These are phyloP conservation scores for Lactarius pseudohatsudake DNA, from an alignment of 768 basidiomycete species.

Conservation along the genomic window DNA sequence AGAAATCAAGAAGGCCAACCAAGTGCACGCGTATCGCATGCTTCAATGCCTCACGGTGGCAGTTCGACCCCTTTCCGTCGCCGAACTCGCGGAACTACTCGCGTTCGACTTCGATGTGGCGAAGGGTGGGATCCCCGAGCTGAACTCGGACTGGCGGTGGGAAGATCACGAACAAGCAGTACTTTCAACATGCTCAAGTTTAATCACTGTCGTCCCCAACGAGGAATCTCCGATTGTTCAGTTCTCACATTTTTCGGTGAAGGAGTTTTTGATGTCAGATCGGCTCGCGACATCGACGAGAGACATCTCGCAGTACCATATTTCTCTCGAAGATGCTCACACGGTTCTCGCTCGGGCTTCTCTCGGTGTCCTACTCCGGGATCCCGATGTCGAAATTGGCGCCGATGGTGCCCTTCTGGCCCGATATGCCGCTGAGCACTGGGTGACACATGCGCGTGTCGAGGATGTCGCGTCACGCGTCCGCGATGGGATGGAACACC, in stretches of 20 bases:
- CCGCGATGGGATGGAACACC: background rate
- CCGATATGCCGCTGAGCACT: background rate
- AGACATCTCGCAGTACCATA: background rate
- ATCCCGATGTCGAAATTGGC: background rate
- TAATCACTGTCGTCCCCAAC: background rate
- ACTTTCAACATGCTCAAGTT: background rate
- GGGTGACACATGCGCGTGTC: background rate
- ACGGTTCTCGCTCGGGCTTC: background rate
- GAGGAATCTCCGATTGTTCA: background rate
- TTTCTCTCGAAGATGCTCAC: background rate
- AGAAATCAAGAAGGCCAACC: background rate
- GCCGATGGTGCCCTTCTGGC: background rate
- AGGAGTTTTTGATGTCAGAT: constrained; percentile 1
- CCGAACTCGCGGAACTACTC: background rate
- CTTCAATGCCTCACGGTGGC: background rate
- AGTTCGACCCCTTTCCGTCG: background rate
- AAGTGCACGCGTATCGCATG: background rate
- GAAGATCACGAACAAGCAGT: background rate
- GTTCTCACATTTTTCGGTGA: background rate
- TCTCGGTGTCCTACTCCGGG: background rate
- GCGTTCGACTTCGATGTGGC: background rate
- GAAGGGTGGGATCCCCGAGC: background rate
- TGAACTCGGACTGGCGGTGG: background rate
- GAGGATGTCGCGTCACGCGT: background rate
- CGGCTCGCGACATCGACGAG: background rate